Conservation (phyloP, 352 stramenopile species). For the Globisporangium emineosum region DNA sequence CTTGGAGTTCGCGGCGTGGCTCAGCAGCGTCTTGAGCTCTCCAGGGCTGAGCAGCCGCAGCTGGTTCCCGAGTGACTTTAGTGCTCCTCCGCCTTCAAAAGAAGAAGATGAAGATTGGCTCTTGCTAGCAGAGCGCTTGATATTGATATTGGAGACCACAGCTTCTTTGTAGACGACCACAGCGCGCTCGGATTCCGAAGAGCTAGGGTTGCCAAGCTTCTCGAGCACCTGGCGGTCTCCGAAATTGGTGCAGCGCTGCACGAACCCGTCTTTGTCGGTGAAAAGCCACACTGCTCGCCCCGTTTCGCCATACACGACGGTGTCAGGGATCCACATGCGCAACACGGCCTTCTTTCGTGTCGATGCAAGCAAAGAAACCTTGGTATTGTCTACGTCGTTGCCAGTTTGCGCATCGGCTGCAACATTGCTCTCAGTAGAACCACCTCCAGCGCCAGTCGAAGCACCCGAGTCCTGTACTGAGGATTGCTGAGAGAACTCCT, state of each 20-base stretch:
- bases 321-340: slow-evolving; percentile 74
- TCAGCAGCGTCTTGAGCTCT: slow-evolving; percentile 70
- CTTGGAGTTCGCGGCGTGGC: slow-evolving; percentile 50
- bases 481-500: background rate
- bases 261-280: slow-evolving; percentile 61
- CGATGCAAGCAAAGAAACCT: background rate
- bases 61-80: slow-evolving; percentile 56
- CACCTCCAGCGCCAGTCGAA: background rate
- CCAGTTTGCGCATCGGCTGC: background rate
- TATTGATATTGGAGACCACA: slow-evolving; percentile 24
- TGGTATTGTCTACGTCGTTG: background rate
- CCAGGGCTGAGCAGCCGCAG: slow-evolving; percentile 55
- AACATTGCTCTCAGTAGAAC: background rate
- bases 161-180: slow-evolving; percentile 77
- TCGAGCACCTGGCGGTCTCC: slow-evolving; percentile 76
- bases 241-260: slow-evolving; percentile 62
- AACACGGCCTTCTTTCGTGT: slow-evolving; percentile 25
- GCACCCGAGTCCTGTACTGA: background rate
- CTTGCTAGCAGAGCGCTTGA: slow-evolving; percentile 12
- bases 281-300: slow-evolving; percentile 71
- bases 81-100: background rate
- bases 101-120: background rate
- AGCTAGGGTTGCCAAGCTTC: slow-evolving; percentile 36
- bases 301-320: slow-evolving; percentile 76
- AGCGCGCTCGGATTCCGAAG: slow-evolving; percentile 30